Percentiles rank a stretch among this genome's conserved stretches.
Evolutionary conservation across 192 early-diverging fungal genomes (phyloP).

Genomic region (Mortierella hygrophila): DNA sequence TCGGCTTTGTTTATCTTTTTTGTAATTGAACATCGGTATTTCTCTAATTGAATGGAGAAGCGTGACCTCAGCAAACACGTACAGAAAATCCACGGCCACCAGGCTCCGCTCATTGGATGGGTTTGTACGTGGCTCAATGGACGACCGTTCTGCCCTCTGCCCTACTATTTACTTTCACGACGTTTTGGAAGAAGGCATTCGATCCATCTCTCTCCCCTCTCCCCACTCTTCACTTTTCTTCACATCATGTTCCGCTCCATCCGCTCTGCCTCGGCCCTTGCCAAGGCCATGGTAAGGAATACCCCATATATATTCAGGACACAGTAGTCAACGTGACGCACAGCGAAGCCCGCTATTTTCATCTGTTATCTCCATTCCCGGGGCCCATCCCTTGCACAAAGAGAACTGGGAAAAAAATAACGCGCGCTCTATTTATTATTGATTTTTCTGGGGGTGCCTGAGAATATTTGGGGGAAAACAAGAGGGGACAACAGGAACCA

Average conservation of each 20-base stretch:
- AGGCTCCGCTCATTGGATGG: background rate
- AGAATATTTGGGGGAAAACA: slow-evolving; percentile 21
- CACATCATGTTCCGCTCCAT: slow-evolving; percentile 44
- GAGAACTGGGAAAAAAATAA: background rate
- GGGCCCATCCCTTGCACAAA: no score
- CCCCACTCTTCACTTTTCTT: slow-evolving; percentile 11
- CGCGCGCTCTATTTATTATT: slow-evolving; percentile 9
- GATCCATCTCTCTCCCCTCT: slow-evolving; percentile 4
- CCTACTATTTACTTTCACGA: background rate
- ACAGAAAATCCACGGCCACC: background rate
- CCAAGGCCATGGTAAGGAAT: slow-evolving; percentile 46
- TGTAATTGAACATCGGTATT: background rate
- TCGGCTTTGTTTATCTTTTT: slow-evolving; percentile 1
- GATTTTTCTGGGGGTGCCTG: slow-evolving; percentile 16
- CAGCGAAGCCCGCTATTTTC: background rate
- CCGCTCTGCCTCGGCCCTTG: slow-evolving; percentile 37
- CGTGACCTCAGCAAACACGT: slow-evolving; percentile 1
- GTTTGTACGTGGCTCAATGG: background rate
- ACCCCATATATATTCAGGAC: background rate
- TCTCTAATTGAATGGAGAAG: background rate
- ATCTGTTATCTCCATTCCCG: background rate
- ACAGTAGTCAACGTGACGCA: background rate
- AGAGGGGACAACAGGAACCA: background rate
- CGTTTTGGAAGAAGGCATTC: background rate
- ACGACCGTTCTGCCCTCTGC: background rate